Base-by-base conservation (phyloP, 306 rosid species). In the Vigna reflexopilosa region DNA sequence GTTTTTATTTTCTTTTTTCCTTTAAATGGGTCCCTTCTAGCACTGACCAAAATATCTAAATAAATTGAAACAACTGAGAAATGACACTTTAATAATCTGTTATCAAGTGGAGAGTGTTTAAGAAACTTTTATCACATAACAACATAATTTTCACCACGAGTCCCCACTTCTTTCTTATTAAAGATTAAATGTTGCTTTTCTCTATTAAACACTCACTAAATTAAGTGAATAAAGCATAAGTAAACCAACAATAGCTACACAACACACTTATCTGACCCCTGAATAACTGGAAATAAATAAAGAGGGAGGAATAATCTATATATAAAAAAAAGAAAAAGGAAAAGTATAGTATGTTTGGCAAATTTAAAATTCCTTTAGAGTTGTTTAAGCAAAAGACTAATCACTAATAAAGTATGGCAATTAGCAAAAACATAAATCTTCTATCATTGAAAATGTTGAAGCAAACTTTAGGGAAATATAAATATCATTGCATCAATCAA, bases 11-110 rank as follows among this genome's bases (percentile, higher is more conserved):
- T 59, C 4, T 40, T 59, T 42, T 36, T 30, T 22, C 66, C 76
- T 34, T 63, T 22, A 69, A 8, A 74, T 73, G 78, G 83, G 79
- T 44, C 82, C 84, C 69, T 75, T 28, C 38, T 17, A 5, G 57
- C 67, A 71, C 73, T 20, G 19, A 36, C 26, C 26, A 62, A 63
- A 63, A 34, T 63, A 38, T 64, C 48, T 7, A 73, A 34, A 15
- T 20, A 47, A 67, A 32, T 15, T 20, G 20, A 62, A 70, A 34
- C 64, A 11, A 45, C 9, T 38, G 7, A 13, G 26, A 42, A 59
- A 59, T 47, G 32, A 38, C 54, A 61, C 6, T 36, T 45, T 66
- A 47, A 9, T 38, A 61, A 5, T 38, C 42, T 24, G 19, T 26
- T 17, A 65, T 4, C 70, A 65, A 38, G 70, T 65, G 50, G 47